Evolutionary conservation across 768 basidiomycete genomes (phyloP).

Genomic region (Phylloporus arenicola): DNA sequence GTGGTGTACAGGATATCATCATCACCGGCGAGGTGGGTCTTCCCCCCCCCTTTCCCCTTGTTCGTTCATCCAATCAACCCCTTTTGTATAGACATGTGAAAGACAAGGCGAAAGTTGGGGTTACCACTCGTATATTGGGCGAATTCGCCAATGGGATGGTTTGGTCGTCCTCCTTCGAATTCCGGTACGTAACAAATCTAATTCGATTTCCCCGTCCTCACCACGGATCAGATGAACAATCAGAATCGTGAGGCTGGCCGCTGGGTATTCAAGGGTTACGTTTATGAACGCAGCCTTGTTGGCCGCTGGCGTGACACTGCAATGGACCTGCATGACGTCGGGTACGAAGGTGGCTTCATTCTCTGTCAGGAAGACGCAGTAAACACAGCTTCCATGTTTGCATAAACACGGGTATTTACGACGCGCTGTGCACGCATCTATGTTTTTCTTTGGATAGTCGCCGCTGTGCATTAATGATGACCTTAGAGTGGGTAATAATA

Average conservation of each 20-base stretch:
- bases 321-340: slow-evolving; percentile 35
- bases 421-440: slow-evolving; percentile 7
- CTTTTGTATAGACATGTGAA: slow-evolving; percentile 34
- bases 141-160: slow-evolving; percentile 50
- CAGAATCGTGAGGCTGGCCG: slow-evolving; percentile 31
- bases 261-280: slow-evolving; percentile 51
- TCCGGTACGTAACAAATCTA: slow-evolving; percentile 33
- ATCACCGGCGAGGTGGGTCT: slow-evolving; percentile 45
- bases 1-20: slow-evolving; percentile 47
- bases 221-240: slow-evolving; percentile 32
- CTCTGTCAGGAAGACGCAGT: slow-evolving; percentile 33
- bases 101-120: slow-evolving; percentile 48
- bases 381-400: slow-evolving; percentile 10
- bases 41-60: background rate
- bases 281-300: slow-evolving; percentile 45
- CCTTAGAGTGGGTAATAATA: slow-evolving; percentile 9
- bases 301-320: slow-evolving; percentile 52
- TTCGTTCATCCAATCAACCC: background rate
- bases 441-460: slow-evolving; percentile 12
- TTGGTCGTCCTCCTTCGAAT: slow-evolving; percentile 41
- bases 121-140: slow-evolving; percentile 40
- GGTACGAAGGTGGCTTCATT: slow-evolving; percentile 48
- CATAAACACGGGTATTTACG: slow-evolving; percentile 18
- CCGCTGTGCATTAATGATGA: slow-evolving; percentile 12
- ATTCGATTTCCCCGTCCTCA: slow-evolving; percentile 4